Conservation (phyloP, 257 asterid species). For the Eustoma russellianum region DNA sequence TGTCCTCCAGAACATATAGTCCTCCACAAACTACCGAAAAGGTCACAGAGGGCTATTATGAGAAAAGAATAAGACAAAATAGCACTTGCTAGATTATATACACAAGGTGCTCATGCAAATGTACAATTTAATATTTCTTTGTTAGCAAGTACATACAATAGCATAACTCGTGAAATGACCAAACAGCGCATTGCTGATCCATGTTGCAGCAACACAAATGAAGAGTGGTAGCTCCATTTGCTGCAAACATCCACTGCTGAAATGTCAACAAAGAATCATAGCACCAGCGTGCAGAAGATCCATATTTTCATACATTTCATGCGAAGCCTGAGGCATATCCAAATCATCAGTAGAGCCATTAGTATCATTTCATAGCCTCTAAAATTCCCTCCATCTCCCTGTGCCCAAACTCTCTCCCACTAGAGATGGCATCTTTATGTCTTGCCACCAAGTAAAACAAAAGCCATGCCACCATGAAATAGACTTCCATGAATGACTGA, state of each 20-base stretch:
- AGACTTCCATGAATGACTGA: constrained; percentile 78
- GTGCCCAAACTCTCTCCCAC: constrained; percentile 59
- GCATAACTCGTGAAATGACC: constrained; percentile 34
- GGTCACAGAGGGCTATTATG: background rate
- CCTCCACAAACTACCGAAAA: background rate
- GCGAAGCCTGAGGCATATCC: constrained; percentile 17
- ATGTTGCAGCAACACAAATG: constrained; percentile 23
- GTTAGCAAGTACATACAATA: constrained; percentile 36
- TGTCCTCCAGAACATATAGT: background rate
- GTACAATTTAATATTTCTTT: constrained; percentile 51
- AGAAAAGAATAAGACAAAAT: background rate
- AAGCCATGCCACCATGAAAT: constrained; percentile 76
- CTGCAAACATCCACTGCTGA: constrained; percentile 17
- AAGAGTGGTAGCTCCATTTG: constrained; percentile 19
- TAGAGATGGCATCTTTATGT: constrained; percentile 48
- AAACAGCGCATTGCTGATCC: constrained; percentile 37
- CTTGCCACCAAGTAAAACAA: constrained; percentile 72
- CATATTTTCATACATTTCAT: constrained; percentile 24
- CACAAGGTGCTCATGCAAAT: constrained; percentile 31
- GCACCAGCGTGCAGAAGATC: constrained; percentile 23
- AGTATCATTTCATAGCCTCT: constrained; percentile 45
- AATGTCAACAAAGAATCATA: constrained; percentile 28
- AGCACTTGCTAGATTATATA: background rate
- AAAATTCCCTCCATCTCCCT: constrained; percentile 74
- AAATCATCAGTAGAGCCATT: constrained; percentile 7